Evolutionary conservation across 768 basidiomycete species (phyloP), one percentile per base, ranked within the genome.

Genomic region (Hygrocybe coccinea): DNA sequence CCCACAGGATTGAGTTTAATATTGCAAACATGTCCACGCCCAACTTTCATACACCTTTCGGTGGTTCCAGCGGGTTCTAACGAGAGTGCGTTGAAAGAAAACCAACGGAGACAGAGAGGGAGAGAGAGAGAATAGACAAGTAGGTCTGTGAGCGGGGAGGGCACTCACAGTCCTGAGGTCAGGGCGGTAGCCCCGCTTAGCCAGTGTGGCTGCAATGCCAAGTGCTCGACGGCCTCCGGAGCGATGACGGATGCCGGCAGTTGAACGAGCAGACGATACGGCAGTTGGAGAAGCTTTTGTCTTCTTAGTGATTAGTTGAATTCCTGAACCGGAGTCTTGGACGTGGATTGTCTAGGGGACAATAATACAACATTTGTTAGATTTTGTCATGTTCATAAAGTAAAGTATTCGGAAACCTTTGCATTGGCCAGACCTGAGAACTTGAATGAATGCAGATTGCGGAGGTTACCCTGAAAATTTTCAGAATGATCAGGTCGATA

Each of bases 11-110:
- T 64, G 68, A 69, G 69, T 70, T 77, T 77, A 63, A 71, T 92
- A 71, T 92, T 84, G 89, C 89, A 92, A 81, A 87, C 88, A 74
- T 89, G 85, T 92, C 89, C 88, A 92, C 89, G 82, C 89, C 87
- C 88, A 80, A 74, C 88, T 79, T 86, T 91, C 87, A 85, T 85
- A 69, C 72, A 74, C 78, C 77, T 71, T 71, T 66, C 65, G 74
- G 79, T 71, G 71, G 62, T 70, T 89, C 86, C 86, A 82, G 88
- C 78, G 86, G 89, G 89, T 89, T 92, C 89, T 92, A 92, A 85
- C 85, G 85, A 81, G 84, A 85, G 75, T 91, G 89, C 88, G 73
- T 76, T 65, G 52, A 38, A 36, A 55, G 24, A 50, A 21, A 53
- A 51, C 61, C 38, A 51, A 37, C 52, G 60, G 60, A 52, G 50